These are phyloP conservation scores for Puccinellia tenuiflora DNA, from an alignment of 176 grass and related monocot species.

Conservation along the genomic window DNA sequence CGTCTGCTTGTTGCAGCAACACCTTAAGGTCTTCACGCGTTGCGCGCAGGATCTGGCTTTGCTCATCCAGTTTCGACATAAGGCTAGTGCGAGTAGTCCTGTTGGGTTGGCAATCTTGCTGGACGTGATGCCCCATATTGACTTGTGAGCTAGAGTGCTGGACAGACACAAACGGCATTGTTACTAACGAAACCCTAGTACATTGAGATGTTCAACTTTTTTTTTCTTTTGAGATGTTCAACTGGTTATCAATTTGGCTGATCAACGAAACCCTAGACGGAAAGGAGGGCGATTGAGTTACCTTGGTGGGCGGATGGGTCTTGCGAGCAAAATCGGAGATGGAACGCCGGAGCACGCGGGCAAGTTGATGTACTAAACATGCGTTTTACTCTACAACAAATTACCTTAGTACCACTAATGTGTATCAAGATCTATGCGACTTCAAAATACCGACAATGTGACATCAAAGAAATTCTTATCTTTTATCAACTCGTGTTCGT, in stretches of 20 bases:
- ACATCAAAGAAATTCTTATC: too few relatives aligned
- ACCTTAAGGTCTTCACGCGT: background rate
- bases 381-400: too few relatives aligned
- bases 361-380: too few relatives aligned
- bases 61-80: background rate
- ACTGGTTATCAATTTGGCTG: background rate
- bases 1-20: background rate
- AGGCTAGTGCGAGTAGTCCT: background rate
- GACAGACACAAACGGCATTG: background rate
- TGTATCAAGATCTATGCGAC: too few relatives aligned
- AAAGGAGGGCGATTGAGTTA: background rate
- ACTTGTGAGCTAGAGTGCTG: background rate
- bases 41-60: background rate
- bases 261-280: background rate
- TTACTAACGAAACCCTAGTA: too few relatives aligned
- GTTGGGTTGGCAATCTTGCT: background rate
- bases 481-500: too few relatives aligned
- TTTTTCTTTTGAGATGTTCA: background rate
- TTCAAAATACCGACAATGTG: too few relatives aligned
- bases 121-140: background rate
- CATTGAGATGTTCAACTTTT: too few relatives aligned
- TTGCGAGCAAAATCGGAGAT: background rate
- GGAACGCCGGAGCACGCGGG: background rate
- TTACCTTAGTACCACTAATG: too few relatives aligned
- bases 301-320: background rate